A percentile compares a stretch with the other conserved stretches of the same genome.
These are phyloP conservation scores for Rhamnella rubrinervis DNA, from an alignment of 331 rosid species.

Conservation along the genomic window DNA sequence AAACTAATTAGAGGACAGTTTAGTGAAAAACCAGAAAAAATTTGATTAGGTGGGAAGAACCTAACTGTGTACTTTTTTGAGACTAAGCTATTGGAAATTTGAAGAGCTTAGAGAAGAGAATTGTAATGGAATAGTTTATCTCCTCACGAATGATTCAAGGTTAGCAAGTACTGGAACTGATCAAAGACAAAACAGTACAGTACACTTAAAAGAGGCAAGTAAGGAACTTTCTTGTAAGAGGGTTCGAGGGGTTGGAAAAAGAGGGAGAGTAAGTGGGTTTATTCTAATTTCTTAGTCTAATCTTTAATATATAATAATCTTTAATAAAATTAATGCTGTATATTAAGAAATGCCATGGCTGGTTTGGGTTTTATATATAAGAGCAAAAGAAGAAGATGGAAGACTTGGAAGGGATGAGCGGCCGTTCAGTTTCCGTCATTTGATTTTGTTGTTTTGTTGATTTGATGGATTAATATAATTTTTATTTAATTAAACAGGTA, in stretches of 20 bases:
- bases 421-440: too few species aligned
- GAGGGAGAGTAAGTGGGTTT: too few species aligned
- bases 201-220: constrained; percentile 29
- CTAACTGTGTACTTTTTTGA: constrained; percentile 14
- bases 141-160: constrained; percentile 31
- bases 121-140: constrained; percentile 23
- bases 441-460: too few species aligned
- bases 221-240: constrained; percentile 25
- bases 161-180: constrained; percentile 13
- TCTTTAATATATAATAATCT: too few species aligned
- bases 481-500: too few species aligned
- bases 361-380: too few species aligned
- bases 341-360: too few species aligned
- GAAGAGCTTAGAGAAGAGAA: constrained; percentile 41
- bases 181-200: constrained; percentile 43
- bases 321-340: too few species aligned
- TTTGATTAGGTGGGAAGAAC: constrained; percentile 33
- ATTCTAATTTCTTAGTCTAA: too few species aligned
- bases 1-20: constrained; percentile 11
- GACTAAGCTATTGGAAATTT: constrained; percentile 29
- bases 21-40: constrained; percentile 12
- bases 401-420: too few species aligned
- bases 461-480: too few species aligned
- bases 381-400: too few species aligned
- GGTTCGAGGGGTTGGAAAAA: constrained; percentile 49